Evolutionary conservation across 306 rosid species (phyloP), one percentile per base, ranked within the genome.

Genomic region (Alnus rubra): DNA sequence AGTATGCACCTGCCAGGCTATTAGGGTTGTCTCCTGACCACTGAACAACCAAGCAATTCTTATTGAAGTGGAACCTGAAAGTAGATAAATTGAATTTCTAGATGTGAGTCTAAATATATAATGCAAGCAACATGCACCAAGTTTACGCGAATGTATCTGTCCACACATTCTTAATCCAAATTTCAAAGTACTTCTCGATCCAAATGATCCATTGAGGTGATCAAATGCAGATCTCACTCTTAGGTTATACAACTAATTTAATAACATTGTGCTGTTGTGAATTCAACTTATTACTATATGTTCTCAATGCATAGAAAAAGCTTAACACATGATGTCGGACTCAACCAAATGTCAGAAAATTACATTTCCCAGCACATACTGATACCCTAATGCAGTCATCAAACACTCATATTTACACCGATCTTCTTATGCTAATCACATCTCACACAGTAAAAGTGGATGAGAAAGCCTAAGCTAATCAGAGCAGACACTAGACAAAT

Each of bases 1-100:
- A 49, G 51, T 28, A 56, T 60, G 85, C 70, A 95, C 99, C 99
- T 90, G 98, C 99, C 6, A 95, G 81, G 83, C 99, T 95, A 83
- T 95, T 95, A 55, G 98, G 99, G 80, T 95, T 95, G 88, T 95
- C 99, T 81, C 99, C 99, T 56, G 99, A 93, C 97, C 99, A 93
- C 73, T 90, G 95, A 88, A 93, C 83, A 74, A 87, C 90, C 86
- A 89, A 77, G 84, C 99, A 95, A 74, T 90, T 75, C 81, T 86
- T 87, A 88, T 87, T 89, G 82, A 95, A 95, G 78, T 76, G 64
- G 76, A 81, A 91, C 86, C 99, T 95, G 79, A 76, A 74, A 54
- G 19, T 45, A 81, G 60, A 77, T 44, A 42, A 56, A 9, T 50
- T 15, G 19, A 9, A 4, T 39, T 51, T 71, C 75, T 67, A 71